A percentile compares a stretch with the other conserved stretches of the same genome.
phyloP scores from a whole-genome alignment of 768 basidiomycete genomes.

The Suillus alpinus region DNA sequence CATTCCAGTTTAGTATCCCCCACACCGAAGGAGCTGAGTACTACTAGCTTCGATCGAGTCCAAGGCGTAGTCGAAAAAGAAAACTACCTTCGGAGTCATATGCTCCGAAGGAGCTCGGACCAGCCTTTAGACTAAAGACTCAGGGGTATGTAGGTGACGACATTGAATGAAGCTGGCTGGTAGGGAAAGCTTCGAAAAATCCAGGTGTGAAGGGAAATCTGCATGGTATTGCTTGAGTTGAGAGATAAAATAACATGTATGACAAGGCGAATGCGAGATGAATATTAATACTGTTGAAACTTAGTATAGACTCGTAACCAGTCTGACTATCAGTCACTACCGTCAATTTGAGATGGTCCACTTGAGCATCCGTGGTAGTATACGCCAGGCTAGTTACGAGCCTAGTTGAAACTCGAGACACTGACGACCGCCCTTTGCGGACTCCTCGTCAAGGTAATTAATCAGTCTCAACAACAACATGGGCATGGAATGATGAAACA shows the following conservation, averaged over 20 bases:
- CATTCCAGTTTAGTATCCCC: not conserved
- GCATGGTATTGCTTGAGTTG: not conserved
- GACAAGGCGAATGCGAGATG: not conserved
- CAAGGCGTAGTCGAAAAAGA: not conserved
- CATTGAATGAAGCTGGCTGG: too few species aligned
- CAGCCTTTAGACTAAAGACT: too few species aligned
- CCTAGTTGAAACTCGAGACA: not conserved
- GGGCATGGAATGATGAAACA: slow-evolving; percentile 38
- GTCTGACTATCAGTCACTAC: too few species aligned
- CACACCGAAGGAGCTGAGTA: not conserved
- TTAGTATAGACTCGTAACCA: too few species aligned
- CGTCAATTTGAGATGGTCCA: too few species aligned
- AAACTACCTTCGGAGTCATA: not conserved
- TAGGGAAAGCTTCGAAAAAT: too few species aligned
- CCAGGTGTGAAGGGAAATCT: too few species aligned
- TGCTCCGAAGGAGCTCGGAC: not conserved
- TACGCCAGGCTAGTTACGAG: too few species aligned
- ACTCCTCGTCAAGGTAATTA: not conserved
- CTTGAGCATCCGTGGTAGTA: too few species aligned
- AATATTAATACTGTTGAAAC: too few species aligned
- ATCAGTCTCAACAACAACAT: slow-evolving; percentile 13
- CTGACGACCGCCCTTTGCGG: not conserved
- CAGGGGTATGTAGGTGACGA: too few species aligned
- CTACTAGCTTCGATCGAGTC: not conserved
- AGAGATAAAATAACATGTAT: not conserved